Evolutionary conservation across 768 basidiomycete species (phyloP).

Genomic region (Boletus rubroflammeus): DNA sequence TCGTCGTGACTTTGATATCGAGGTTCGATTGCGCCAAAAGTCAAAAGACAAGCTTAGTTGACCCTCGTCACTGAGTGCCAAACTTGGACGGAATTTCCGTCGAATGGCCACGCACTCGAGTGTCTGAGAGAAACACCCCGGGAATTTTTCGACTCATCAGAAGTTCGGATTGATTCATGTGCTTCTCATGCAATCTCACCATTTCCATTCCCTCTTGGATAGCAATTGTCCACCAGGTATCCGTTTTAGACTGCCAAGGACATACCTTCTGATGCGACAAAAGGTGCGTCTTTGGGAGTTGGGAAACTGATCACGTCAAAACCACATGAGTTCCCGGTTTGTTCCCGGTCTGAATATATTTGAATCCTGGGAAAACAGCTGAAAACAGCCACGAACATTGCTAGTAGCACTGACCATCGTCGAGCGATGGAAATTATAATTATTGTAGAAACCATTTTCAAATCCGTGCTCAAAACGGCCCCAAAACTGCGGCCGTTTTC

Average conservation of each 20-base stretch:
- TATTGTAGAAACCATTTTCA: too few relatives aligned
- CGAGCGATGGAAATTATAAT: background rate
- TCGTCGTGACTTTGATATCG: background rate
- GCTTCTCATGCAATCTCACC: constrained; percentile 8
- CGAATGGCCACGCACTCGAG: background rate
- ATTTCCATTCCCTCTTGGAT: background rate
- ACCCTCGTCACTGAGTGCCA: background rate
- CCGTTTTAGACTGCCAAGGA: background rate
- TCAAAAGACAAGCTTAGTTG: background rate
- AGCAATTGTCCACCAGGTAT: background rate
- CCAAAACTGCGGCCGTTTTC: too few relatives aligned
- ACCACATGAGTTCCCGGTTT: background rate
- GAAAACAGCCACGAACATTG: background rate
- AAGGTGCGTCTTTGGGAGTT: background rate
- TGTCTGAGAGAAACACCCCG: background rate
- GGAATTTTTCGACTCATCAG: background rate
- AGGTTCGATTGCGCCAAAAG: background rate
- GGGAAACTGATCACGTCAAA: background rate
- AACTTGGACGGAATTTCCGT: constrained; percentile 3
- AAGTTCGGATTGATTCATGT: background rate
- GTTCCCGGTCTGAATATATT: background rate
- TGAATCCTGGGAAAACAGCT: background rate
- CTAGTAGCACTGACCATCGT: too few relatives aligned
- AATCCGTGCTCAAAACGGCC: too few relatives aligned
- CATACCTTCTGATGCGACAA: background rate